These are phyloP conservation scores for Copromyces sp. DNA, from an alignment of 495 filamentous ascomycete genomes.

Conservation along the genomic window DNA sequence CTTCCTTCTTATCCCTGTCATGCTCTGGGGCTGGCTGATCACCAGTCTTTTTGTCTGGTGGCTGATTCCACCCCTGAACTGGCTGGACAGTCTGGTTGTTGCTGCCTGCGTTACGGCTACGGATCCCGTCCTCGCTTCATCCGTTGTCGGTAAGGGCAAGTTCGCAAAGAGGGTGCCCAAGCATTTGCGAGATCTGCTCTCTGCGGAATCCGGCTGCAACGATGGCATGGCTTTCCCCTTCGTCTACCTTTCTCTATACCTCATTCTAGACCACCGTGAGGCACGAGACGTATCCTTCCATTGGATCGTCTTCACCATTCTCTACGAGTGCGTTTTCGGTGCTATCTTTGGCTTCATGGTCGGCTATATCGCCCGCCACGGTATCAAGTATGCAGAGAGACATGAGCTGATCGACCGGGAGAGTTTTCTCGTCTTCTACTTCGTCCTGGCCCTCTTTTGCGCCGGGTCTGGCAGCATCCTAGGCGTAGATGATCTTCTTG, in stretches of 20 bases:
- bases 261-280: slow-evolving; percentile 67
- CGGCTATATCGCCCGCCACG: slow-evolving; percentile 80
- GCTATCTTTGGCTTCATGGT: slow-evolving; percentile 80
- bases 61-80: slow-evolving; percentile 72
- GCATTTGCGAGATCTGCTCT: slow-evolving; percentile 89
- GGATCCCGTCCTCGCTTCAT: slow-evolving; percentile 93
- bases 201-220: slow-evolving; percentile 97
- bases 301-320: slow-evolving; percentile 83
- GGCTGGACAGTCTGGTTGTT: slow-evolving; percentile 76
- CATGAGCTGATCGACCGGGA: slow-evolving; percentile 86
- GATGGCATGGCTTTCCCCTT: slow-evolving; percentile 99
- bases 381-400: slow-evolving; percentile 82
- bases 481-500: slow-evolving; percentile 90
- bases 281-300: slow-evolving; percentile 61
- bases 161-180: slow-evolving; percentile 96
- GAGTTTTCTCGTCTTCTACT: slow-evolving; percentile 98
- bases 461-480: slow-evolving; percentile 88
- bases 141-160: slow-evolving; percentile 97
- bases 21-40: slow-evolving; percentile 94
- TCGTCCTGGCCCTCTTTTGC: slow-evolving; percentile 91
- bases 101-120: slow-evolving; percentile 96
- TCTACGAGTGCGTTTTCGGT: slow-evolving; percentile 95
- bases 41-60: slow-evolving; percentile 97
- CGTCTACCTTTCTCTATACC: slow-evolving; percentile 83
- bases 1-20: slow-evolving; percentile 84